phyloP scores from a whole-genome alignment of 2,329 filamentous ascomycete genomes.

The Fusarium sp. region DNA sequence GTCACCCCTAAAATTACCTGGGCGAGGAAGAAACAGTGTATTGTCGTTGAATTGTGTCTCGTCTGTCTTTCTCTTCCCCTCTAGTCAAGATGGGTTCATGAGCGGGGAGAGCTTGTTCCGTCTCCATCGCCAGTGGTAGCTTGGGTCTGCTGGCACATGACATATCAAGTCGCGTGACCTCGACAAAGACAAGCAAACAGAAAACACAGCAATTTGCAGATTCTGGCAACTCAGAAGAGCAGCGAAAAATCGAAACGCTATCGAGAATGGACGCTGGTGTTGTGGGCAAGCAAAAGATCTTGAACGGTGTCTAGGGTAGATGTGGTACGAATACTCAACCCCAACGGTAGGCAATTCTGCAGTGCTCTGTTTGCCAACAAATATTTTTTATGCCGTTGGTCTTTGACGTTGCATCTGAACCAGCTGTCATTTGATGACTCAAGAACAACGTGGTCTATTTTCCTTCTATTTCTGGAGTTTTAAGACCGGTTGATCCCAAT shows the following conservation, averaged over 20 bases:
- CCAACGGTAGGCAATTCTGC: neutral
- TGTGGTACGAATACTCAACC: neutral
- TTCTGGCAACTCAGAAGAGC: neutral
- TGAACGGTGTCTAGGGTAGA: constrained; percentile 16
- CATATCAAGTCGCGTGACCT: constrained; percentile 39
- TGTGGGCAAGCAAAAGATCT: neutral
- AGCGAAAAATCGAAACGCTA: neutral
- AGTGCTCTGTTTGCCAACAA: neutral
- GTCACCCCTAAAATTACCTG: neutral
- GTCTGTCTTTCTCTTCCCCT: neutral
- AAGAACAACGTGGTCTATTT: neutral
- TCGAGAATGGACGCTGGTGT: neutral
- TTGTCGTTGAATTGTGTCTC: neutral
- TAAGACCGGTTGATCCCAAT: neutral
- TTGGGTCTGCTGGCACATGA: constrained; percentile 35
- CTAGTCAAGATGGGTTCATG: constrained; percentile 32
- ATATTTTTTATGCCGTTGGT: neutral
- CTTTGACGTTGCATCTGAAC: neutral
- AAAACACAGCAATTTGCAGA: constrained; percentile 19
- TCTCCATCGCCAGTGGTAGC: constrained; percentile 31
- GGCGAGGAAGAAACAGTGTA: neutral
- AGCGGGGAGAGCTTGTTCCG: constrained; percentile 39
- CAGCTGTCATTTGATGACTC: neutral
- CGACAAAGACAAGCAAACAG: constrained; percentile 13
- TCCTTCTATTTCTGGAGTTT: neutral